Conservation (phyloP, 495 filamentous ascomycete genomes). For the Daldinia vernicosa region DNA sequence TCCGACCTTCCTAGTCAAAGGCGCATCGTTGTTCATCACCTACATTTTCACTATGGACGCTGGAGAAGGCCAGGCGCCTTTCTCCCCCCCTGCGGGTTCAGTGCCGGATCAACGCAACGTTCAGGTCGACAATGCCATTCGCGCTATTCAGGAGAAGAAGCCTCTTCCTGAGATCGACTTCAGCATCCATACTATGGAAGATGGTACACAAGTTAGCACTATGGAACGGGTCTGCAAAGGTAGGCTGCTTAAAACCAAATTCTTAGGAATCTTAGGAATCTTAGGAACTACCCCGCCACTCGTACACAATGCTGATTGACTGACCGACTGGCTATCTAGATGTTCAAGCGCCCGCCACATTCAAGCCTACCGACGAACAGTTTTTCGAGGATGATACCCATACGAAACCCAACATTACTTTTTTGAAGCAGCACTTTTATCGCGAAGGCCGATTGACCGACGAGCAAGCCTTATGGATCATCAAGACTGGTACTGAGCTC, state of each 20-base stretch:
- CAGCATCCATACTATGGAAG: conserved; percentile 96
- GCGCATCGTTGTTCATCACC: conserved; percentile 30
- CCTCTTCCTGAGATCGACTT: conserved; percentile 98
- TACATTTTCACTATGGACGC: conserved; percentile 50
- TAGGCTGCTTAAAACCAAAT: conserved; percentile 51
- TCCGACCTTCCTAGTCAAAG: conserved; percentile 16
- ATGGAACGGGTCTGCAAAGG: conserved; percentile 97
- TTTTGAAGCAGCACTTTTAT: conserved; percentile 98
- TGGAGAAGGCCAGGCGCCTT: conserved; percentile 47
- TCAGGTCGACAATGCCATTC: conserved; percentile 73
- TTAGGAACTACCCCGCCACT: conserved; percentile 27
- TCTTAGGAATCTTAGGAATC: conserved; percentile 7
- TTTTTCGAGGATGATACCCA: conserved; percentile 78
- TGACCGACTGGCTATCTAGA: conserved; percentile 61
- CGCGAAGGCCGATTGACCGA: conserved; percentile 96
- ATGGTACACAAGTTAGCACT: conserved; percentile 93
- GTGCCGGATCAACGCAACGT: conserved; percentile 48
- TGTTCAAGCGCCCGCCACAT: conserved; percentile 95
- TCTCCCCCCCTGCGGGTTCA: conserved; percentile 28
- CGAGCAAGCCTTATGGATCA: conserved; percentile 96
- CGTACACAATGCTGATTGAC: conserved; percentile 15
- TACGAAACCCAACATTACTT: conserved; percentile 88
- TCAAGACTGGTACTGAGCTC: conserved; percentile 82
- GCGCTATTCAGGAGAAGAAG: conserved; percentile 90
- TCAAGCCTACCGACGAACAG: conserved; percentile 83